A percentile compares a stretch with the other conserved stretches of the same genome.
phyloP scores from a whole-genome alignment of 306 rosid genomes.

The Glycine soja region DNA sequence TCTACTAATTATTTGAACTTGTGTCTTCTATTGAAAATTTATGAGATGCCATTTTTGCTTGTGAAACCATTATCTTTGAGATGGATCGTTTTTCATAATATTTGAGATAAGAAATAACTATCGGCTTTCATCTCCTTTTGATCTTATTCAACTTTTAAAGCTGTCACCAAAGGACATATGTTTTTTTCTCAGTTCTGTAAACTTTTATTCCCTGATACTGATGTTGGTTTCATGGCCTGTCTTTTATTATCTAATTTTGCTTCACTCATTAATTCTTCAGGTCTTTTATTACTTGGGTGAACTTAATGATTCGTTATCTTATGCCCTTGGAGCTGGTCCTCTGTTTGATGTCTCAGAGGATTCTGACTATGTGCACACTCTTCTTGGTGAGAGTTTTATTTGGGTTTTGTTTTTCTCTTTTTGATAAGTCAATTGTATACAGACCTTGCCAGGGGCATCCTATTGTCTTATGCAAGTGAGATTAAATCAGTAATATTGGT shows the following conservation, averaged over 20 bases:
- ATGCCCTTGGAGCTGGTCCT: constrained; percentile 97
- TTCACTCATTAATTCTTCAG: constrained; percentile 51
- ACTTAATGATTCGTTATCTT: constrained; percentile 88
- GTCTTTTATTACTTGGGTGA: constrained; percentile 97
- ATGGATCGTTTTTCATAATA: not conserved
- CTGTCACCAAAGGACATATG: constrained; percentile 20
- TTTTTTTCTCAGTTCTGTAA: constrained; percentile 23
- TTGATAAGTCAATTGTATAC: no score
- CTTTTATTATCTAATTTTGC: constrained; percentile 30
- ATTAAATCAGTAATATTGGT: no score
- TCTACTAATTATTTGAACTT: constrained; percentile 34
- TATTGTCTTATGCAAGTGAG: no score
- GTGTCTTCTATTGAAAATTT: not conserved
- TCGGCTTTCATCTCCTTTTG: not conserved
- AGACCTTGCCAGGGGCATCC: no score
- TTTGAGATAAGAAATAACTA: constrained; percentile 7
- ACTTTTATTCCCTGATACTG: constrained; percentile 2
- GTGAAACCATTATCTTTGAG: not conserved
- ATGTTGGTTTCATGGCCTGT: constrained; percentile 33
- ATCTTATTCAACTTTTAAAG: constrained; percentile 15
- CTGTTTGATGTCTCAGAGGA: constrained; percentile 91
- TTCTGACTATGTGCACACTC: constrained; percentile 94
- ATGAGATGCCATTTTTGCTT: not conserved
- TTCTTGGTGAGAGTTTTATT: constrained; percentile 70
- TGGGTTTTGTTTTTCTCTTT: not conserved